These are phyloP conservation scores for Abrus pulchellus DNA, from an alignment of 306 rosid species.

Conservation along the genomic window DNA sequence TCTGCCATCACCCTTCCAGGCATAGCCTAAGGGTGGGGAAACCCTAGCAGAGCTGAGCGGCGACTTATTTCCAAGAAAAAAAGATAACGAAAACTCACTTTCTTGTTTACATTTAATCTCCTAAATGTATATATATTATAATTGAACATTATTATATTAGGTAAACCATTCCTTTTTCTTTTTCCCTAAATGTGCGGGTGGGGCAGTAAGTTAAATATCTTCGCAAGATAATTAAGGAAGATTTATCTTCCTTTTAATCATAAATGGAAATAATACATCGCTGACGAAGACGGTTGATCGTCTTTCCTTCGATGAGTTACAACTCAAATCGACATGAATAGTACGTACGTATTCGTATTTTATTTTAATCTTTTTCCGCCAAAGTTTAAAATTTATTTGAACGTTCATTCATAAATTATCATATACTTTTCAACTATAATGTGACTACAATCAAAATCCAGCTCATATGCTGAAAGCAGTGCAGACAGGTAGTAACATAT, in stretches of 20 bases:
- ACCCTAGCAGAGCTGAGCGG: too few species aligned
- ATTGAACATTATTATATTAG: too few species aligned
- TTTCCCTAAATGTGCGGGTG: too few species aligned
- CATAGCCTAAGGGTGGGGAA: too few species aligned
- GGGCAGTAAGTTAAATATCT: too few species aligned
- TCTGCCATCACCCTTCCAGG: too few species aligned
- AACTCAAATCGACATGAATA: conserved; percentile 42
- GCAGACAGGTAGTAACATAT: not conserved
- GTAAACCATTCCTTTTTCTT: too few species aligned
- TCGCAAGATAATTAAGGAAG: not conserved
- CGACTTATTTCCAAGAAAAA: too few species aligned
- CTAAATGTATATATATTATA: too few species aligned
- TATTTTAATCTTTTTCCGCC: not conserved
- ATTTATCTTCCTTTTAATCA: conserved; percentile 11
- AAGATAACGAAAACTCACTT: too few species aligned
- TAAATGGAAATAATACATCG: conserved; percentile 1
- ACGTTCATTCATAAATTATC: conserved; percentile 26
- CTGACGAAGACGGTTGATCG: conserved; percentile 32
- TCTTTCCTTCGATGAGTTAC: conserved; percentile 32
- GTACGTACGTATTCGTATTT: conserved; percentile 4
- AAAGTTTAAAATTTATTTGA: conserved; percentile 25
- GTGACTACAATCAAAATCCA: conserved; percentile 47
- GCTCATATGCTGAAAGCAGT: conserved; percentile 38
- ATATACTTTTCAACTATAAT: conserved; percentile 19
- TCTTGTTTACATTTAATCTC: too few species aligned